Conservation (phyloP, 179 eudicot genomes). For the Carnegiea gigantea region DNA sequence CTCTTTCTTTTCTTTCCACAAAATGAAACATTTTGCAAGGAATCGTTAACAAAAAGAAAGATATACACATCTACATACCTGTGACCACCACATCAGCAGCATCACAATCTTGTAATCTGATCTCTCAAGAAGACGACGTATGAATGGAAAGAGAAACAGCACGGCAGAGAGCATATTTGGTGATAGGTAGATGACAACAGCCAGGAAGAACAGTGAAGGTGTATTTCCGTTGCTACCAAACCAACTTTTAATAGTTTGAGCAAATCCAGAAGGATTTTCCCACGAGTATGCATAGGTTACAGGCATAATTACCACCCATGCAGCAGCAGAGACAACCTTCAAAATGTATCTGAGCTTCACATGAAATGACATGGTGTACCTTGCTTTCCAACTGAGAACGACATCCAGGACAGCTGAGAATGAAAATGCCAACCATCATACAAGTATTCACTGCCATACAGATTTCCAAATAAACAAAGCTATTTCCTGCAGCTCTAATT, state of each 20-base stretch:
- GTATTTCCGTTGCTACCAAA: constrained; percentile 71
- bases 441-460: neutral
- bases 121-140: constrained; percentile 87
- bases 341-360: constrained; percentile 89
- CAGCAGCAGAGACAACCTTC: constrained; percentile 88
- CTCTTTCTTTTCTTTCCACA: too few species aligned
- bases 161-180: constrained; percentile 88
- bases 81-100: constrained; percentile 99
- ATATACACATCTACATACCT: constrained; percentile 40
- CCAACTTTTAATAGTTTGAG: constrained; percentile 92
- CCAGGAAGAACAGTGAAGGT: constrained; percentile 82
- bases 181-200: constrained; percentile 80
- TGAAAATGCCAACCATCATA: constrained; percentile 3
- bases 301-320: constrained; percentile 88
- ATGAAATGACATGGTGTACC: constrained; percentile 80
- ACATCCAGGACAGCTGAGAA: constrained; percentile 87
- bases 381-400: constrained; percentile 85
- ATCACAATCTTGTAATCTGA: constrained; percentile 80
- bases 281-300: constrained; percentile 91
- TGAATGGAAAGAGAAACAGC: constrained; percentile 79
- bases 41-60: too few species aligned
- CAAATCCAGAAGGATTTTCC: constrained; percentile 81
- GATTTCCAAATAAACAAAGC: neutral
- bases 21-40: too few species aligned
- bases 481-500: neutral